These are phyloP conservation scores for Boletus rubropictus DNA, from an alignment of 768 basidiomycete species.

Conservation along the genomic window DNA sequence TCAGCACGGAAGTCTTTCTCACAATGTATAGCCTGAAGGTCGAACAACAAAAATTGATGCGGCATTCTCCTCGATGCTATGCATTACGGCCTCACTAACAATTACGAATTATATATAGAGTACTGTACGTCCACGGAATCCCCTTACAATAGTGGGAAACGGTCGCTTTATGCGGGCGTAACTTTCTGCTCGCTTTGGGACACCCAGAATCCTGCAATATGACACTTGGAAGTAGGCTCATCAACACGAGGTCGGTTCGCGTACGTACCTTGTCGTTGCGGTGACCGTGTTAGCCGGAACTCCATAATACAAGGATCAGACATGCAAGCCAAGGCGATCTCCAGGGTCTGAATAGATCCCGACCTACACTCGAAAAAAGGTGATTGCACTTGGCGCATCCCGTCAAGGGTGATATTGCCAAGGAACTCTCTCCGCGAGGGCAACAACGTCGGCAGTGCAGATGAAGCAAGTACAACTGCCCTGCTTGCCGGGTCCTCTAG, in stretches of 20 bases:
- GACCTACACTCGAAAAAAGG: constrained; percentile 10
- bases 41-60: too few species aligned
- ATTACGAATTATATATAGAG: not conserved
- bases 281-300: constrained; percentile 14
- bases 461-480: constrained; percentile 3
- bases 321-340: constrained; percentile 17
- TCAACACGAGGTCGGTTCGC: not conserved
- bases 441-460: constrained; percentile 9
- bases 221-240: not conserved
- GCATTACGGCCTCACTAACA: not conserved
- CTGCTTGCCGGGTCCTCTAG: constrained; percentile 6
- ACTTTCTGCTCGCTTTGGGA: constrained; percentile 15
- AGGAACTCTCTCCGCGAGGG: constrained; percentile 9
- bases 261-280: constrained; percentile 17
- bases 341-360: constrained; percentile 19
- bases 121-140: not conserved
- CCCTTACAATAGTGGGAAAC: not conserved
- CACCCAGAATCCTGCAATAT: constrained; percentile 13
- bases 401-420: constrained; percentile 17
- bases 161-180: not conserved
- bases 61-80: too few species aligned
- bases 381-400: constrained; percentile 1
- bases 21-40: too few species aligned
- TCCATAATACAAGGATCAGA: constrained; percentile 23
- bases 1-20: too few species aligned